Percentiles rank a stretch among this genome's conserved stretches.
These are phyloP conservation scores for Amylocarpus encephaloides DNA, from an alignment of 2,329 filamentous ascomycete genomes.

Conservation along the genomic window DNA sequence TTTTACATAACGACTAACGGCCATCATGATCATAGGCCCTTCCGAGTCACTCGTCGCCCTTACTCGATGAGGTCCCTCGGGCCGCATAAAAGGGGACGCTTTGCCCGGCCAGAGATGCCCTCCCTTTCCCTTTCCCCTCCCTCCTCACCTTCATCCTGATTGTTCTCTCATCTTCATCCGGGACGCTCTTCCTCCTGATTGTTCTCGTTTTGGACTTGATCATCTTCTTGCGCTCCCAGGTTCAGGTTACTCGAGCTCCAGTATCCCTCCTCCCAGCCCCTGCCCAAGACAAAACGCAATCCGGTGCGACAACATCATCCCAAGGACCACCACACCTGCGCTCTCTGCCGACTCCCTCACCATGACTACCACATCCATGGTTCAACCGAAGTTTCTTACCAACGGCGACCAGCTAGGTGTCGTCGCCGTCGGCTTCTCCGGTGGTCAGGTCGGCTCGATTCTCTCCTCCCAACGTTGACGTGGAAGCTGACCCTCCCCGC, in stretches of 20 bases:
- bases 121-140: too few species aligned
- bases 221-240: too few species aligned
- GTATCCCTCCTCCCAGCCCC: neutral
- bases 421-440: conserved; percentile 92
- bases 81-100: neutral
- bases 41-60: neutral
- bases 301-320: neutral
- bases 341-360: conserved; percentile 5
- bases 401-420: conserved; percentile 77
- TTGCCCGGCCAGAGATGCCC: neutral
- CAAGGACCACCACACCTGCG: neutral
- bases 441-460: conserved; percentile 69
- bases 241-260: too few species aligned
- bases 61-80: neutral
- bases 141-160: too few species aligned
- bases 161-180: neutral
- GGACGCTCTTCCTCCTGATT: neutral
- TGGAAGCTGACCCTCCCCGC: conserved; percentile 15
- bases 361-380: conserved; percentile 31
- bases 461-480: neutral
- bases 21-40: neutral
- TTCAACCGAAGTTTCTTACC: conserved; percentile 64
- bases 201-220: too few species aligned
- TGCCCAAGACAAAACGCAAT: neutral
- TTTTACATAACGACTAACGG: conserved; percentile 5